Evolutionary conservation across 768 basidiomycete species (phyloP), one percentile per base, ranked within the genome.

Genomic region (Sutorius australiensis): DNA sequence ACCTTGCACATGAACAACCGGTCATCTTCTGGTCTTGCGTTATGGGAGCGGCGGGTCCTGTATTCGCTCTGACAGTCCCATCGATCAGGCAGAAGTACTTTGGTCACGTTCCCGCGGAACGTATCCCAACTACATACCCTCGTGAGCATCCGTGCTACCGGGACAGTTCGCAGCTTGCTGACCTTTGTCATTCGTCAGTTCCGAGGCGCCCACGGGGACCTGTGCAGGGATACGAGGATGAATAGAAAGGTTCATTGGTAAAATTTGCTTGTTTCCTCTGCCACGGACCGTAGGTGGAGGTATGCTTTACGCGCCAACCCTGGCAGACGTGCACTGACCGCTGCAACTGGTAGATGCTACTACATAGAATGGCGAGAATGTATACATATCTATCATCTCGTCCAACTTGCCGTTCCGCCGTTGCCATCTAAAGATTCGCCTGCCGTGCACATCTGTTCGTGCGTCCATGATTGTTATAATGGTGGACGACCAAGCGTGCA

Each of bases 1-100:
- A 87, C 43, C 82, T 86, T 61, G 91, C 92, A 34, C 92, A 95
- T 72, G 92, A 95, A 72, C 83, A 81, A 63, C 92, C 92, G 28
- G 89, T 92, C 69, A 81, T 94, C 69, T 94, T 94, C 77, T 95
- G 85, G 73, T 92, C 92, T 11, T 77, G 84, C 66, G 70, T 84
- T 44, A 73, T 95, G 51, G 92, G 92, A 48, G 61, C 75, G 51
- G 77, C 84, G 61, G 92, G 92, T 2, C 92, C 92, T 11, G 73
- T 86, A 24, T 73, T 92, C 70, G 85, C 85, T 39, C 59, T 89
- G 39, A 73, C 76, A 38, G 78, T 94, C 16, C 92, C 92, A n/a
- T 88, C 91, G 17, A 78, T 94, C 57, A 86, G 90, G 51, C 73
- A 66, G 44, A 76, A 80, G 62, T 73, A 75, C n/a, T 71, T 89